Conservation (phyloP, 805 yeast genomes). For the Zygosaccharomyces gambellarensis region DNA sequence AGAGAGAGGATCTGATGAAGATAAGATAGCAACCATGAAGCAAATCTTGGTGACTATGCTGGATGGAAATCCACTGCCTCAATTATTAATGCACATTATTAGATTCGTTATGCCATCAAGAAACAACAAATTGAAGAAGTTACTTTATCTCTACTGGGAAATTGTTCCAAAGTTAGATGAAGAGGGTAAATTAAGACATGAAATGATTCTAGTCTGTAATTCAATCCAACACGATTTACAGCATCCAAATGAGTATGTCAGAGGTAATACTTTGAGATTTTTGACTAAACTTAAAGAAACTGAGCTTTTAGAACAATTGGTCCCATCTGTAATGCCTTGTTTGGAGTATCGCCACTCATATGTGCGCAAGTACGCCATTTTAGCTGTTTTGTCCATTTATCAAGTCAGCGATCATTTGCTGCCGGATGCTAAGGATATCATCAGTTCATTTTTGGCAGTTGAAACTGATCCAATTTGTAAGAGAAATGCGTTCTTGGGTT, state of each 20-base stretch:
- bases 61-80: slow-evolving; percentile 90
- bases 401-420: slow-evolving; percentile 78
- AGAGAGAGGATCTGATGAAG: slow-evolving; percentile 86
- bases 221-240: slow-evolving; percentile 96
- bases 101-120: slow-evolving; percentile 96
- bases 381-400: slow-evolving; percentile 80
- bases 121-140: slow-evolving; percentile 84
- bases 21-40: slow-evolving; percentile 86
- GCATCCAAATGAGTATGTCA: slow-evolving; percentile 94
- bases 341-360: slow-evolving; percentile 96
- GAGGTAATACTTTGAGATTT: slow-evolving; percentile 93
- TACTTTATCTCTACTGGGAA: slow-evolving; percentile 95
- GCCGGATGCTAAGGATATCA: slow-evolving; percentile 92
- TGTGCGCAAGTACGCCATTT: slow-evolving; percentile 94
- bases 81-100: slow-evolving; percentile 90
- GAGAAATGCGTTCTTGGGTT: slow-evolving; percentile 89
- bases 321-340: slow-evolving; percentile 86
- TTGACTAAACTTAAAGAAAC: slow-evolving; percentile 87
- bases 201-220: slow-evolving; percentile 97
- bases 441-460: slow-evolving; percentile 62
- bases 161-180: slow-evolving; percentile 87
- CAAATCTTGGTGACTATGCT: slow-evolving; percentile 78
- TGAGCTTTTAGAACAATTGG: slow-evolving; percentile 90
- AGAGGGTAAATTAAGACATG: slow-evolving; percentile 91
- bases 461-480: slow-evolving; percentile 93